Base-by-base conservation (phyloP, 371 early-diverging fungal species). In the Dichotomocladium elegans region DNA sequence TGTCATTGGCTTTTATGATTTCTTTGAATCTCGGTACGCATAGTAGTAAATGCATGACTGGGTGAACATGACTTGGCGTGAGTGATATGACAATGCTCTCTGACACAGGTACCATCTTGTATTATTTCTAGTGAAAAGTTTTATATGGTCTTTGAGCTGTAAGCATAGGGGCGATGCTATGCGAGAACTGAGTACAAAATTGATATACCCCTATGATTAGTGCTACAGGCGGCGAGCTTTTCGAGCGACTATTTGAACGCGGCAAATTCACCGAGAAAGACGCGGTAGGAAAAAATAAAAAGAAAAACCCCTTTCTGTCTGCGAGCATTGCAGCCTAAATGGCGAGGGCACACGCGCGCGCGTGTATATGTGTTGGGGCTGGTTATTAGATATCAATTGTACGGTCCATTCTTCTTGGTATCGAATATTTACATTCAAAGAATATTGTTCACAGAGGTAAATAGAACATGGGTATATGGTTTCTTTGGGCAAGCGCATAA, bases 231-330 rank as follows among this genome's bases (percentile, higher is more conserved):
- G 94, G 94, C 28, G 95, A 95, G 68, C 75, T 96, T 43, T 95
- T 96, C 68, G 90, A 93, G 42, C 82, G 88, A 45, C 86, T 96
- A 41, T 78, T 88, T 57, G 83, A 87, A 29, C 80, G 83, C 26
- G 96, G 94, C 3, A 80, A 79, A 49, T 94, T 92, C 51, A 86
- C 92, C 2, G 96, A 96, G 59, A 79, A 80, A 30, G 95, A 96
- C 59, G 94, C 94, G 0, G 49, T 48, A 48, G n/a, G 49, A 2
- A 6, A 41, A 24, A 17, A 12, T 4, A 41, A 44, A 44, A 26
- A 44, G n/a, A n/a, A n/a, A n/a, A n/a, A n/a, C n/a, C n/a, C n/a
- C n/a, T n/a, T n/a, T n/a, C n/a, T n/a, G n/a, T n/a, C n/a, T n/a
- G n/a, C n/a, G n/a, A n/a, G n/a, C n/a, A n/a, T n/a, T n/a, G n/a